Percentiles rank a stretch among this genome's conserved stretches.
Evolutionary conservation across 208 protist species (phyloP).

Genomic region (Tritrichomonas musculus): DNA sequence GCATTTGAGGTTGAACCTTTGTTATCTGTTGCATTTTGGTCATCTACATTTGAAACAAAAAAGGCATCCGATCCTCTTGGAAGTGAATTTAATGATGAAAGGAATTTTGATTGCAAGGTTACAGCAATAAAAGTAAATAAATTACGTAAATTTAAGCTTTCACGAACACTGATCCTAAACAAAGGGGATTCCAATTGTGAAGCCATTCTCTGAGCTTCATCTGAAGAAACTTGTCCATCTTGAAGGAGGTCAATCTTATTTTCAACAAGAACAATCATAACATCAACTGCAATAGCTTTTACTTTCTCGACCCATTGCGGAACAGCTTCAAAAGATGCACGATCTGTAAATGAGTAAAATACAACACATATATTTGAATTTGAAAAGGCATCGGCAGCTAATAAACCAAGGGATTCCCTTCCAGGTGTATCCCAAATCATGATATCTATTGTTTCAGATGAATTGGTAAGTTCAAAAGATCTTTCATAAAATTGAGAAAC

Average conservation of each 20-base stretch:
- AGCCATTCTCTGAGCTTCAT: background rate
- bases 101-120: background rate
- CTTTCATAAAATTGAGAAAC: constrained; percentile 14
- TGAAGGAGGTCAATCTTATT: background rate
- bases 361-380: background rate
- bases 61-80: background rate
- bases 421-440: constrained; percentile 23
- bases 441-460: background rate
- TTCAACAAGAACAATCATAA: background rate
- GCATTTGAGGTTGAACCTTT: too few relatives aligned
- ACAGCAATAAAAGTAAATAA: background rate
- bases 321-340: background rate
- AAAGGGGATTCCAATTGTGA: background rate
- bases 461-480: background rate
- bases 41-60: background rate
- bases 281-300: background rate
- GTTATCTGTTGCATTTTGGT: background rate
- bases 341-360: background rate
- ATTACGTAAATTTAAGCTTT: background rate
- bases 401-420: background rate
- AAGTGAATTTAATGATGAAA: background rate
- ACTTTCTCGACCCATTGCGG: background rate
- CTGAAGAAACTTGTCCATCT: background rate
- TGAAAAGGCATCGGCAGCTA: background rate
- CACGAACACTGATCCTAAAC: constrained; percentile 8